Base-by-base conservation (phyloP, 139 green algal genomes). In the Chlamydomonas sphaeroides region DNA sequence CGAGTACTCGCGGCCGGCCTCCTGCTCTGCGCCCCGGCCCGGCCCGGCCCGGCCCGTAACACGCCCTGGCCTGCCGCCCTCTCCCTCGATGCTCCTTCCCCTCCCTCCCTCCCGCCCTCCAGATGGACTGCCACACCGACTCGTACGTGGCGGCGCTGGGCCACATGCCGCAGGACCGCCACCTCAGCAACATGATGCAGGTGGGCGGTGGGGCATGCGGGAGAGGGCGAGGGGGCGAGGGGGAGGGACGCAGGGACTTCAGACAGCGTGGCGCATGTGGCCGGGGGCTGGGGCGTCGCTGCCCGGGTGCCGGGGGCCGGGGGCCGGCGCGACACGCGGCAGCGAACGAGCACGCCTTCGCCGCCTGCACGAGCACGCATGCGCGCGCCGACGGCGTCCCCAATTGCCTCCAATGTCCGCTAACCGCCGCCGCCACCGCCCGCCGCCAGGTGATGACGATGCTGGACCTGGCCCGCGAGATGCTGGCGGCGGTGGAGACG, bases 91-190 rank as follows among this genome's bases (percentile, higher is more conserved):
- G 8, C 56, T 10, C 56, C 20, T n/a, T 33, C 56, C 11, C 56
- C 56, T n/a, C 61, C 8, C 61, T 30, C 30, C 61, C 61, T 23
- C 8, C 33, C 65, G 8, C 3, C 8, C 45, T 20, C 25, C 84
- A 88, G 84, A 82, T 88, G 41, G 86, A 90, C 51, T 66, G 63
- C 39, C 53, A 85, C 28, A 76, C 61, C 5, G 73, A 83, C 68
- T 35, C 26, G 2, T 90, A 90, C 63, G 39, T 84, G 35, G 80
- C 69, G 33, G 86, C 86, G 0, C 73, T 81, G 69, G 86, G 86
- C 51, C 86, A 90, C 42, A 45, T 85, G 80, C 33, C 71, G 23
- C 75, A 87, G 39, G 75, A 90, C 65, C 56, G 74, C 30, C 61
- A 70, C 62, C 35, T 71, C 41, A 81, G 61, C 42, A 70, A 35